Conservation (phyloP, 495 filamentous ascomycete genomes). For the Podospora tetraspora region DNA sequence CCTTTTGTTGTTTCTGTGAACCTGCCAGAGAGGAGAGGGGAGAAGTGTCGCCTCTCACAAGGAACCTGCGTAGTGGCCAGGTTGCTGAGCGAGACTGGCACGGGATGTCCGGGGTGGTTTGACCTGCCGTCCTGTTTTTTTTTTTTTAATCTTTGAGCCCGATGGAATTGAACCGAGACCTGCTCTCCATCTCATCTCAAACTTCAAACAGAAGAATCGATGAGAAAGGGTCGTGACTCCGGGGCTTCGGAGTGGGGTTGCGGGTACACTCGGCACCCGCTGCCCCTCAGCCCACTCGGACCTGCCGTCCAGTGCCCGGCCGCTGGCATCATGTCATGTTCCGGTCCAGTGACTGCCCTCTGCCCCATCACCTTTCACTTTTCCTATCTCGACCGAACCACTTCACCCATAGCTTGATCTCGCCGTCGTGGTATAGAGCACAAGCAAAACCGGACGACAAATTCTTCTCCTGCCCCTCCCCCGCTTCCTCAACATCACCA, state of each 20-base stretch:
- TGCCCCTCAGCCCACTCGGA: background rate
- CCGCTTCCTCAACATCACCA: background rate
- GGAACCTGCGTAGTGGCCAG: background rate
- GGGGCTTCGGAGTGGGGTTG: background rate
- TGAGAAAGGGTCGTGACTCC: background rate
- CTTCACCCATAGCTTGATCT: background rate
- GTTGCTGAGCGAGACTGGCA: too few species aligned
- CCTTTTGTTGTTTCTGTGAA: background rate
- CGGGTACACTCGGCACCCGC: background rate
- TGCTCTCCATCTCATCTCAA: background rate
- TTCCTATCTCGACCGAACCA: background rate
- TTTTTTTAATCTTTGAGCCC: background rate
- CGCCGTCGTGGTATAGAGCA: background rate
- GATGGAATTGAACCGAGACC: background rate
- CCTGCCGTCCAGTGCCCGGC: background rate
- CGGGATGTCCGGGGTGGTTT: too few species aligned
- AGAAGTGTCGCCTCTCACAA: background rate
- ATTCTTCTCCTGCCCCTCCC: background rate
- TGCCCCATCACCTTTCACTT: background rate
- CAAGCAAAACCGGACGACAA: background rate
- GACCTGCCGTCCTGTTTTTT: background rate
- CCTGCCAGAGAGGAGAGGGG: background rate
- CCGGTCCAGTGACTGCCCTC: background rate
- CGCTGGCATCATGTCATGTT: background rate
- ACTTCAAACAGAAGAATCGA: too few species aligned